Conservation (phyloP, 257 asterid species). For the Solanum piurae region DNA sequence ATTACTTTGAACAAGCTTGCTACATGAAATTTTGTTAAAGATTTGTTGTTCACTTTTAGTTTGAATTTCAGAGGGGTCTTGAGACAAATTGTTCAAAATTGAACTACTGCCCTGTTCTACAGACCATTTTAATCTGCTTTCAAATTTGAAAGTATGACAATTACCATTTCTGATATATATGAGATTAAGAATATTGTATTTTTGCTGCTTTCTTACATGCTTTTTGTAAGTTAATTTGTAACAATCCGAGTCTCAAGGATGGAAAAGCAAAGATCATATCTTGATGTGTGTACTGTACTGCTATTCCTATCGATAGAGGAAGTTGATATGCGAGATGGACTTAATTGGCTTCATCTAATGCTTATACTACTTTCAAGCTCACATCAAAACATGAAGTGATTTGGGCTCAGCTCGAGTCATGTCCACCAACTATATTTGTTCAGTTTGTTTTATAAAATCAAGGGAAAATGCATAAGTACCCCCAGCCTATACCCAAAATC, state of each 20-base stretch:
- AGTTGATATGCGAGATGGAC: too few relatives aligned
- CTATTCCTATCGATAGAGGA: too few relatives aligned
- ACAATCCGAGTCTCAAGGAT: background rate
- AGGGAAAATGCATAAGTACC: too few relatives aligned
- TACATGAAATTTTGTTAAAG: background rate
- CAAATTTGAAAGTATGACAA: background rate
- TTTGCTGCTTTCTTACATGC: background rate
- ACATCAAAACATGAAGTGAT: too few relatives aligned
- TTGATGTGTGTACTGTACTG: background rate
- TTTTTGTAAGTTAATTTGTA: background rate
- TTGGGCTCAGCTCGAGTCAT: too few relatives aligned
- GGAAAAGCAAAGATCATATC: background rate
- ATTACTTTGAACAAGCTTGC: background rate
- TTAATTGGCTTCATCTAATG: too few relatives aligned
- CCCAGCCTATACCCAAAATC: too few relatives aligned
- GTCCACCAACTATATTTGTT: too few relatives aligned
- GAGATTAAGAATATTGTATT: background rate
- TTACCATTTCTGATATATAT: background rate
- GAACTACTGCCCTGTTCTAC: background rate
- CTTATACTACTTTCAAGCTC: too few relatives aligned
- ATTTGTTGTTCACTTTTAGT: background rate
- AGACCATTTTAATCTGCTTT: background rate
- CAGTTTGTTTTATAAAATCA: too few relatives aligned
- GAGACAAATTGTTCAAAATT: background rate
- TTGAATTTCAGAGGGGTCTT: background rate